Evolutionary conservation across 768 basidiomycete genomes (phyloP).

Genomic region (Sarcodon aspratus): DNA sequence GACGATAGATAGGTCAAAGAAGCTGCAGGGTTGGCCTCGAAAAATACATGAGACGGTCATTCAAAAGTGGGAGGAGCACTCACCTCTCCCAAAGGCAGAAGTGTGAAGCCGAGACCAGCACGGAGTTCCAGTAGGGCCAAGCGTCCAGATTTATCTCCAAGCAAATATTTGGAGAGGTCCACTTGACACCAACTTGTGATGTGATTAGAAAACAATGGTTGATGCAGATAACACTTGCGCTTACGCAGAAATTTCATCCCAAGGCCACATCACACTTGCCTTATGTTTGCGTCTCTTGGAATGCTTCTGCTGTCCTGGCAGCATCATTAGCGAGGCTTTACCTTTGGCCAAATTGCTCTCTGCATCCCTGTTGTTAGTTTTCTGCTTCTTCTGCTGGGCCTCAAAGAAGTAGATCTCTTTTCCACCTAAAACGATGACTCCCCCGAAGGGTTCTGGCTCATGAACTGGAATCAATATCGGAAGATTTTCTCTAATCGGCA

Average conservation of each 20-base stretch:
- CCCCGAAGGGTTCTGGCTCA: slow-evolving; percentile 38
- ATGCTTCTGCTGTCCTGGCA: slow-evolving; percentile 28
- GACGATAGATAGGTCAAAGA: slow-evolving; percentile 62
- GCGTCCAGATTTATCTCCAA: slow-evolving; percentile 65
- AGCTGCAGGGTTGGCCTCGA: slow-evolving; percentile 59
- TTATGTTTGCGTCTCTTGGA: slow-evolving; percentile 41
- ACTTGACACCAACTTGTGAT: slow-evolving; percentile 37
- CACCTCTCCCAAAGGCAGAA: slow-evolving; percentile 68
- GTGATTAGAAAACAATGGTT: not conserved
- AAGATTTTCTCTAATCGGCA: slow-evolving; percentile 16
- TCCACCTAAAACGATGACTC: slow-evolving; percentile 61
- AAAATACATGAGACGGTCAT: not conserved
- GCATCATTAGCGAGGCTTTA: slow-evolving; percentile 26
- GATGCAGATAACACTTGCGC: slow-evolving; percentile 10
- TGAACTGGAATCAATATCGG: slow-evolving; percentile 21
- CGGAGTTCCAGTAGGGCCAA: slow-evolving; percentile 54
- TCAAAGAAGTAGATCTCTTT: slow-evolving; percentile 54
- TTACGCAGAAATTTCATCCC: slow-evolving; percentile 62
- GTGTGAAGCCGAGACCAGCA: slow-evolving; percentile 31
- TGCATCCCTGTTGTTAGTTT: slow-evolving; percentile 30
- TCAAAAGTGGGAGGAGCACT: slow-evolving; percentile 5
- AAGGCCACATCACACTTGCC: slow-evolving; percentile 61
- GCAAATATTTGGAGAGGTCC: slow-evolving; percentile 38
- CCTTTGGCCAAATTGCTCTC: slow-evolving; percentile 35
- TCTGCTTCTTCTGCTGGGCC: slow-evolving; percentile 37